Base-by-base conservation (phyloP, 306 rosid genomes). In the Cucurbita argyrosperma region DNA sequence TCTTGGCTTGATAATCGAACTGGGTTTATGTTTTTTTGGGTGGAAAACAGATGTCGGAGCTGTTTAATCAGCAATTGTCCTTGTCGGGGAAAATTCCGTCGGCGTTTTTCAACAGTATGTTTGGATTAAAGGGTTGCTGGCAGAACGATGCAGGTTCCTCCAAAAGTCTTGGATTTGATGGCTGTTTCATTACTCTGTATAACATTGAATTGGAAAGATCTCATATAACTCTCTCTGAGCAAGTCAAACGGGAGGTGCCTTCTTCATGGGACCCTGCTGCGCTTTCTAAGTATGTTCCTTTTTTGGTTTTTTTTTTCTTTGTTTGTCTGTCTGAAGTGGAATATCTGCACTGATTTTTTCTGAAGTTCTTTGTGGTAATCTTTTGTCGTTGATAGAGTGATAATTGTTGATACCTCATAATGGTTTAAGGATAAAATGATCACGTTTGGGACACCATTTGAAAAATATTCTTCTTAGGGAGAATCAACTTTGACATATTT, bases 71-170 rank as follows among this genome's bases (percentile, higher is more conserved):
- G 75, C 87, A 86, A 16, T 52, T 86, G 52, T 83, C 87, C 23
- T 74, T 93, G 66, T 79, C 85, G 1, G 97, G 96, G 9, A 93
- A 93, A 76, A 93, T 93, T 73, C 98, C 98, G 11, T 83, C 90
- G 1, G 98, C 97, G 55, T 35, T 75, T 74, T 93, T 90, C 80
- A 93, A 93, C 76, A 19, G 74, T 8, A 86, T 87, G 91, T 89
- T 93, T 71, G 84, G 81, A 75, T 87, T 87, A 87, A 85, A 78
- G 68, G 85, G 86, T 47, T 39, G 84, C 80, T 93, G 97, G 97
- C 81, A 86, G 58, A 87, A 81, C 78, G 98, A 90, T 80, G 97
- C 89, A 73, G 81, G 92, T 56, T 68, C 85, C 1, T 73, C 92
- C 8, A 90, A 83, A 59, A 69, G 37, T 77, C 92, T 90, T 68